These are phyloP conservation scores for Russula olivacea DNA, from an alignment of 768 basidiomycete species.

Conservation along the genomic window DNA sequence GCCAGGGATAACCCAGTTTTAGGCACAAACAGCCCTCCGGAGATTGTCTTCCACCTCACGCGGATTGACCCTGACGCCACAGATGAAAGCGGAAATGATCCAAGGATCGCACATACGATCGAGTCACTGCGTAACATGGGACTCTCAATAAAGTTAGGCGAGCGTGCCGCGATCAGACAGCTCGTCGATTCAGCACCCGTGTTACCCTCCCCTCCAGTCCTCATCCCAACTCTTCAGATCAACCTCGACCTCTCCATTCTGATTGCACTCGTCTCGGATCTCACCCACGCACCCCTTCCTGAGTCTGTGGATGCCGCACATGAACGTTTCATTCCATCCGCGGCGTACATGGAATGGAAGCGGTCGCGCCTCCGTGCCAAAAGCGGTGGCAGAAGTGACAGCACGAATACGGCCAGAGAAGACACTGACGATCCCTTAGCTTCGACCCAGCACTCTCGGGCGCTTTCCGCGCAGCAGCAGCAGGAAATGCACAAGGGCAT, in stretches of 20 bases:
- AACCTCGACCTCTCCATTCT: slow-evolving; percentile 82
- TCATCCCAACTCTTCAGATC: slow-evolving; percentile 52
- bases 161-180: slow-evolving; percentile 34
- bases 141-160: slow-evolving; percentile 61
- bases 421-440: slow-evolving; percentile 4
- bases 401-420: slow-evolving; percentile 4
- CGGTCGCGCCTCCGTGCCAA: slow-evolving; percentile 28
- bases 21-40: slow-evolving; percentile 36
- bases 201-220: slow-evolving; percentile 13
- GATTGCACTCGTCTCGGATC: slow-evolving; percentile 78
- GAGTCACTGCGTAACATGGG: slow-evolving; percentile 53
- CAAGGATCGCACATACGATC: slow-evolving; percentile 59
- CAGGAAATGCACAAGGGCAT: slow-evolving; percentile 67
- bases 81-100: slow-evolving; percentile 36
- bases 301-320: slow-evolving; percentile 49
- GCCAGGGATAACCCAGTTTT: slow-evolving; percentile 50
- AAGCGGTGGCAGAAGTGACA: slow-evolving; percentile 25
- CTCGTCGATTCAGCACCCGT: slow-evolving; percentile 6
- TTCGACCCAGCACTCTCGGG: slow-evolving; percentile 52
- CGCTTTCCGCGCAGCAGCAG: slow-evolving; percentile 62
- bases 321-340: slow-evolving; percentile 55
- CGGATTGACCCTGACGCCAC: slow-evolving; percentile 48
- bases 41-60: slow-evolving; percentile 60
- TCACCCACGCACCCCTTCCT: slow-evolving; percentile 70
- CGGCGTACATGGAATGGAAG: slow-evolving; percentile 58